A percentile compares a stretch with the other conserved stretches of the same genome.
Evolutionary conservation across 2,329 filamentous ascomycete species (phyloP).

Genomic region (Tolypocladium amazonense): DNA sequence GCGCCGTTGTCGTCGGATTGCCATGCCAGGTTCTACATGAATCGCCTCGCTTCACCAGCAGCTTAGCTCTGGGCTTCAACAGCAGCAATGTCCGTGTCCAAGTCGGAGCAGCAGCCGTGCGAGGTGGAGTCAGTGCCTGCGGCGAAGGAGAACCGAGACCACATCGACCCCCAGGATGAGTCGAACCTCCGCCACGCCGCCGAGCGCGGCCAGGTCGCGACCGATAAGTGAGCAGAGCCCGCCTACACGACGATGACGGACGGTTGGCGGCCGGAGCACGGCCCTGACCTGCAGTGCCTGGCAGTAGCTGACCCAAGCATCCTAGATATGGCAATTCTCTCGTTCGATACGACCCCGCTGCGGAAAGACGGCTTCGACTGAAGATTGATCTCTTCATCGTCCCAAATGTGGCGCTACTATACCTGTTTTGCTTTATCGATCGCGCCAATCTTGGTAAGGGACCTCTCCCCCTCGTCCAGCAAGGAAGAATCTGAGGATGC

Average conservation of each 20-base stretch:
- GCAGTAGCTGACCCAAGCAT: not conserved
- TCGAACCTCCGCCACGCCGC: conserved; percentile 18
- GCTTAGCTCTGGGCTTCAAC: not conserved
- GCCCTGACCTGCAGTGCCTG: not conserved
- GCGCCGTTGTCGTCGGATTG: not conserved
- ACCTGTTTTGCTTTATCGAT: conserved; percentile 66
- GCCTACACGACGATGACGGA: not conserved
- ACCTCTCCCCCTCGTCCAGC: not conserved
- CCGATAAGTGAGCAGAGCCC: conserved; percentile 27
- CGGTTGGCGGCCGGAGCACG: not conserved
- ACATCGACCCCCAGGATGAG: not conserved
- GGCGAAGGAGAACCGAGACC: not conserved
- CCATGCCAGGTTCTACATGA: not conserved
- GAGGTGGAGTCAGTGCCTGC: not conserved
- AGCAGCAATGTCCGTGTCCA: not conserved
- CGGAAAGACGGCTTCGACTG: conserved; percentile 44
- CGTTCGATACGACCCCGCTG: conserved; percentile 43
- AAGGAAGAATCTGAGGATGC: not conserved
- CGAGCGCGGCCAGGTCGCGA: conserved; percentile 32
- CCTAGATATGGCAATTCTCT: conserved; percentile 36
- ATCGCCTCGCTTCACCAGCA: not conserved
- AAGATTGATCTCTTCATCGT: conserved; percentile 59
- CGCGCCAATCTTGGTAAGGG: conserved; percentile 58
- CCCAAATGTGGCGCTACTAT: conserved; percentile 55
- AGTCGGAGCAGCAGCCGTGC: not conserved